Conservation (phyloP, 805 yeast species). For the Wickerhamomyces alni region DNA sequence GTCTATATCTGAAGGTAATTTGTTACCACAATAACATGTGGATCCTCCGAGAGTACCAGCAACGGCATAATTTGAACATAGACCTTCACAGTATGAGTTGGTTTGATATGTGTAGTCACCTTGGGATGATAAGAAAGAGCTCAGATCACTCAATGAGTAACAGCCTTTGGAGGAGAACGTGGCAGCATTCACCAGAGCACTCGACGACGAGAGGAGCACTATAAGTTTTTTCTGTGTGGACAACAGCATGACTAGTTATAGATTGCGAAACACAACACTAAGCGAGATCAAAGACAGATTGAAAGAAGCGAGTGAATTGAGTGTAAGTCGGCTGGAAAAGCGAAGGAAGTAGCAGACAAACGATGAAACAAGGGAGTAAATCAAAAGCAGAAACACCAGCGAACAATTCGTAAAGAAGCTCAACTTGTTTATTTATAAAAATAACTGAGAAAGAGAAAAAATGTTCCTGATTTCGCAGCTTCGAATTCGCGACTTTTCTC, state of each 20-base stretch:
- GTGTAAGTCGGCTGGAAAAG: no score
- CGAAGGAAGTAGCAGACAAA: no score
- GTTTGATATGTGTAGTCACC: conserved; percentile 57
- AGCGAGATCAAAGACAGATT: no score
- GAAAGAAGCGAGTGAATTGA: neutral
- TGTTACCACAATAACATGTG: conserved; percentile 63
- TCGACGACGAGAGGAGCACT: neutral
- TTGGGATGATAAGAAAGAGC: conserved; percentile 11
- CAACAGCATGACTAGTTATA: neutral
- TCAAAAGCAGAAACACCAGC: neutral
- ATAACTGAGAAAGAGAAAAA: no score
- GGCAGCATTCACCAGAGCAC: neutral
- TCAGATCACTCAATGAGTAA: conserved; percentile 9
- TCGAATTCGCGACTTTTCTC: no score
- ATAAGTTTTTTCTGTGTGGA: neutral
- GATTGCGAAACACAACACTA: no score
- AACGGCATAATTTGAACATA: conserved; percentile 42
- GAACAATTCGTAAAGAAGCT: no score
- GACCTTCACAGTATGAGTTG: conserved; percentile 45
- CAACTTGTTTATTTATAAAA: neutral
- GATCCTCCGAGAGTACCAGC: conserved; percentile 50
- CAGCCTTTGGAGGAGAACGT: neutral
- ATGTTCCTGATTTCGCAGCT: neutral
- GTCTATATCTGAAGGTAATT: conserved; percentile 28
- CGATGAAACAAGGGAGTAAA: no score